Evolutionary conservation across 2,329 filamentous ascomycete species (phyloP).

Genomic region (Diaporthe capsici): DNA sequence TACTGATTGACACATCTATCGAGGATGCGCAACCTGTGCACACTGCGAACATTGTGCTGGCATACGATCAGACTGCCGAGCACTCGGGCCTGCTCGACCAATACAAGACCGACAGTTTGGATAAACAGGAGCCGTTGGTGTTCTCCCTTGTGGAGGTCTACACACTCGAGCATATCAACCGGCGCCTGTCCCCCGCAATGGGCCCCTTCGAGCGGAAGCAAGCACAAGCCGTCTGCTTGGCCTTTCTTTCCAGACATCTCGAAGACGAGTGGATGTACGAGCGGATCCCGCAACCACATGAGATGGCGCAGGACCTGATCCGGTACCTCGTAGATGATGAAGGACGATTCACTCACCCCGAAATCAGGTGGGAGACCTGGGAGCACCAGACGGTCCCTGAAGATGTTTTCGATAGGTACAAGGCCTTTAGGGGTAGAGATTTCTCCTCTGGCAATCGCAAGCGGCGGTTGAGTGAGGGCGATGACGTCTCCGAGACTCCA

Average conservation of each 20-base stretch:
- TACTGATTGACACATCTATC: conserved; percentile 35
- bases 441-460: conserved; percentile 55
- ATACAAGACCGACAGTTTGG: conserved; percentile 40
- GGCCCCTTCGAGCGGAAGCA: conserved; percentile 62
- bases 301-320: conserved; percentile 62
- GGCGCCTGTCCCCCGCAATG: conserved; percentile 57
- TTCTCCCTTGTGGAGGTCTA: conserved; percentile 64
- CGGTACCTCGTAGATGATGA: conserved; percentile 41
- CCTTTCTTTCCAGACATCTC: conserved; percentile 52
- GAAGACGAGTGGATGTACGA: conserved; percentile 44
- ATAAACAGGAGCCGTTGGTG: conserved; percentile 56
- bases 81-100: conserved; percentile 52
- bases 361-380: conserved; percentile 52
- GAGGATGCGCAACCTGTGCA: conserved; percentile 7
- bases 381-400: conserved; percentile 63
- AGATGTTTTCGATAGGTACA: conserved; percentile 62
- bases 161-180: conserved; percentile 69
- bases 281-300: conserved; percentile 56
- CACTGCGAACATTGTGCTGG: conserved; percentile 61
- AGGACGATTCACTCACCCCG: conserved; percentile 31
- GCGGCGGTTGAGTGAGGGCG: conserved; percentile 60
- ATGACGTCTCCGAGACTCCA: conserved; percentile 46
- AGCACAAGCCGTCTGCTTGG: conserved; percentile 50
- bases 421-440: conserved; percentile 55
- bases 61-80: conserved; percentile 66